Evolutionary conservation across 202 grass and related monocot species (phyloP).

Genomic region (Brachypodium distachyon): DNA sequence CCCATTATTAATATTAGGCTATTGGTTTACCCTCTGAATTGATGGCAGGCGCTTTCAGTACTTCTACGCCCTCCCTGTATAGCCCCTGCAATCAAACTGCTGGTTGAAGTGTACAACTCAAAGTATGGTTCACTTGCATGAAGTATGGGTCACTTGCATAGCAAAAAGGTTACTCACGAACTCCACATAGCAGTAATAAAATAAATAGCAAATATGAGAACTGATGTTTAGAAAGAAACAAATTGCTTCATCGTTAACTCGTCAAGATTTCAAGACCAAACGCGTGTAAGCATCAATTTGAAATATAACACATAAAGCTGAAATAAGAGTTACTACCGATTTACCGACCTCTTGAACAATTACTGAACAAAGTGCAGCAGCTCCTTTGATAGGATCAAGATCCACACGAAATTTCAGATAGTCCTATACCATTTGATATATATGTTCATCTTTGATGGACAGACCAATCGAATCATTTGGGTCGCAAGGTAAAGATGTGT

Average conservation of each 20-base stretch:
- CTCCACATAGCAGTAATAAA: background rate
- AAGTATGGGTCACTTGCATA: background rate
- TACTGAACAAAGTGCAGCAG: slow-evolving; percentile 59
- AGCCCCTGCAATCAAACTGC: slow-evolving; percentile 42
- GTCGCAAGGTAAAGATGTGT: too few species aligned
- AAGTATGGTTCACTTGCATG: too few species aligned
- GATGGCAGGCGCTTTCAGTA: slow-evolving; percentile 72
- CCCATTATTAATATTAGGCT: background rate
- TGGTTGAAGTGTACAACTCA: background rate
- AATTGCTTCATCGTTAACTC: too few species aligned
- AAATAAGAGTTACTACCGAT: background rate
- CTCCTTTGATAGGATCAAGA: slow-evolving; percentile 58
- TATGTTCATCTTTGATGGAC: slow-evolving; percentile 26
- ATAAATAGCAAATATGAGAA: background rate
- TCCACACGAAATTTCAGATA: slow-evolving; percentile 37
- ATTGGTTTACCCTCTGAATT: slow-evolving; percentile 44
- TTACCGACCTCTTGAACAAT: slow-evolving; percentile 77
- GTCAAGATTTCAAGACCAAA: background rate
- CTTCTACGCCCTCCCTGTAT: slow-evolving; percentile 67
- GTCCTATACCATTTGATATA: slow-evolving; percentile 1
- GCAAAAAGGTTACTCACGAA: background rate
- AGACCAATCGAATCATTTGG: slow-evolving; percentile 38
- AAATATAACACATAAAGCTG: background rate
- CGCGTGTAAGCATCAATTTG: background rate
- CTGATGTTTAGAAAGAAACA: background rate